Base-by-base conservation (phyloP, 2,329 filamentous ascomycete genomes). In the Bipolaris bicolor region DNA sequence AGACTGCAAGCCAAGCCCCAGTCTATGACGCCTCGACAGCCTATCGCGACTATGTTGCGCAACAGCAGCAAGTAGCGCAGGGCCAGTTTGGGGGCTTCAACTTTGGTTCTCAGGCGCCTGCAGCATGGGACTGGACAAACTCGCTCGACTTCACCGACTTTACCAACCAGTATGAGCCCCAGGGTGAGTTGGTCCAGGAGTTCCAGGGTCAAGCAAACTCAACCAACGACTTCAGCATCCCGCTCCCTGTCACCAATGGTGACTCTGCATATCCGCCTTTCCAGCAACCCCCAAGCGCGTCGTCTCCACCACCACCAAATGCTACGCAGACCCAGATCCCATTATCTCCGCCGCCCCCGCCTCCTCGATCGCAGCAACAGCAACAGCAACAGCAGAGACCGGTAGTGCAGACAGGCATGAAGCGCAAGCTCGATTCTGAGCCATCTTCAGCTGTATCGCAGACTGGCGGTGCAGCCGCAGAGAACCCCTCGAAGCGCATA, bases 151-250 rank as follows among this genome's bases (percentile, higher is more conserved):
- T 74, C 40, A 57, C 71, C 20, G 70, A 69, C 40, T 71, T 76
- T 43, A 61, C 67, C 4, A 65, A 67, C 29, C 71, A 76, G 50
- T 80, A 78, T 72, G 78, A 81, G 57, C 78, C 78, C 3, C 79
- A 80, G 64, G 79, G 79, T 41, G 78, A 81, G 64, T 71, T 80
- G n/a, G 61, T 76, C 15, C 73, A 76, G 49, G 75, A 78, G 63
- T 65, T 69, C 24, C 71, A 68, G 50, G 62, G 67, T 33, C 72
- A 73, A 55, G 61, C 56, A n/a, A 49, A 58, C 5, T 52, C 68
- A 10, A 55, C 62, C 15, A 69, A 72, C 60, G 76, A 80, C 54
- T 79, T 79, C 65, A 74, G 54, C 60, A 77, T 78, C 33, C 77
- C 78, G 10, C 66, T 70, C 7, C 67, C 68, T 13, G 59, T 69